Base-by-base conservation (phyloP, 371 early-diverging fungal species). In the Lichtheimia ramosa region DNA sequence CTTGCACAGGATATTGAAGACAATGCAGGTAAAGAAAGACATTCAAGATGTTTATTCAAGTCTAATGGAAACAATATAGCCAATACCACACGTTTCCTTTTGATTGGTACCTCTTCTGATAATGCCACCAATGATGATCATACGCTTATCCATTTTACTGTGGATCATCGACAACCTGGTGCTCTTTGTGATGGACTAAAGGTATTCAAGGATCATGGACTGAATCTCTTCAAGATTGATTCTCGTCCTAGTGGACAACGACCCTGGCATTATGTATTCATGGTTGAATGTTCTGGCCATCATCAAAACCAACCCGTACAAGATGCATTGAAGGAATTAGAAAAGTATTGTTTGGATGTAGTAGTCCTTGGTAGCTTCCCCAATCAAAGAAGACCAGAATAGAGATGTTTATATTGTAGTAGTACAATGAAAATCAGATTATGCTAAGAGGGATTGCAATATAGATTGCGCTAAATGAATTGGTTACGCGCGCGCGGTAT, bases 211-310 rank as follows among this genome's bases (percentile, higher is more conserved):
- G 85, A 89, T 55, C 71, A 87, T 61, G 70, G 76, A 23, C 75
- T 97, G 63, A 96, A 95, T 70, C 69, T 96, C 56, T 93, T 92
- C 51, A 93, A 92, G 52, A 96, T 96, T 62, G 95, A 96, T 70
- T 91, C 95, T 18, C 87, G 96, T 16, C 97, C 97, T 0, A 88
- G 89, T 27, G 83, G 89, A 13, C 75, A 84, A 55, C 81, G 85
- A 43, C 89, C 86, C 54, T 96, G 96, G 96, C 92, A 95, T 71
- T 97, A 93, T 71, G 86, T 90, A 59, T 96, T 96, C 72, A 90
- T 93, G 74, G 86, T 96, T 34, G 96, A 96, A 71, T 84, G 91
- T 55, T 84, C 86, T 42, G 95, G 94, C 12, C 92, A 95, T 63
- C 76, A 74, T 51, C 84, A 89, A 21, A 88, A 90, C 59, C 83